Evolutionary conservation across 1,284 basidiomycete species (phyloP), one percentile per base, ranked within the genome.

Genomic region (Afroboletus lepidellus): DNA sequence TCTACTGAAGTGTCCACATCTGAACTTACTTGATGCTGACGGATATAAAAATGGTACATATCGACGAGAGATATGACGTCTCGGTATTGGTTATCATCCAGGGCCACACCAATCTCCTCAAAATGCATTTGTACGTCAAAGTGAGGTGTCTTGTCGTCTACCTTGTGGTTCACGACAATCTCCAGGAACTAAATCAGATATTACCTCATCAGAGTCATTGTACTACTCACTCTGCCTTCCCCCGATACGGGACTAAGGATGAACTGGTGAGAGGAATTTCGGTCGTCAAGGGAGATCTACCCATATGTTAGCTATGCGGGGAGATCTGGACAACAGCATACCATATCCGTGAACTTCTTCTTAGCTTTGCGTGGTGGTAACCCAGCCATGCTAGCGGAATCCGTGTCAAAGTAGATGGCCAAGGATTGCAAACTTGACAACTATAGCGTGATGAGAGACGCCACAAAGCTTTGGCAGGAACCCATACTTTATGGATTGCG

Each of bases 201-300:
- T 33, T n/a, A 41, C 9, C 29, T 18, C 18, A 21, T 18, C 15
- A 53, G 2, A 32, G n/a, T 29, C 27, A 24, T 42, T 41, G 43
- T 15, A 30, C 49, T 43, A 70, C 81, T 66, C 62, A 91, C 87
- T 60, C 92, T 81, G 30, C 96, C 97, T 74, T 98, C 89, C 46
- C 96, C 97, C 0, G 93, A 93, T 13, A 99, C 96, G 20, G 97
- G 97, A 68, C 92, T 95, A 36, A 99, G 79, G 55, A 99, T 89
- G 70, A 93, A 98, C 69, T 99, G 97, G 70, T 99, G 98, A 24
- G 80, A 73, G 8, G 75, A 78, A 53, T 70, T 73, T 54, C 74
- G 72, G 57, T 75, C 73, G 42, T 76, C 77, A 46, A 80, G 77
- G 1, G 87, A 79, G 56, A 94, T 92, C 90, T 92, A 51, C 45